phyloP scores from a whole-genome alignment of 805 yeast species.

The Wickerhamia fluorescens region DNA sequence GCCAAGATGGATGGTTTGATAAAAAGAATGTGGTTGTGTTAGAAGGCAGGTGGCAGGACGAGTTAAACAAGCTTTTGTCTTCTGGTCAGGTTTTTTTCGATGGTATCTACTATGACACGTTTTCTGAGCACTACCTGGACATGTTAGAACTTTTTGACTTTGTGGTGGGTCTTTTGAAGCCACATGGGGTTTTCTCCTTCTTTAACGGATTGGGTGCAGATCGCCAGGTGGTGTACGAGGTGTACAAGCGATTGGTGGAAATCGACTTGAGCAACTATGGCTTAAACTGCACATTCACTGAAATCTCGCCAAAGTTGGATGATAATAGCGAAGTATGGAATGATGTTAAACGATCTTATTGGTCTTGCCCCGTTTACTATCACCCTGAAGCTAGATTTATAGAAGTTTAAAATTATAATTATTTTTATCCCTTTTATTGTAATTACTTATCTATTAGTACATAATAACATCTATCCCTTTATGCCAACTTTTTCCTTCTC shows the following conservation, averaged over 20 bases:
- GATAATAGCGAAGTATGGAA: slow-evolving; percentile 40
- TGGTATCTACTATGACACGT: slow-evolving; percentile 92
- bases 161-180: slow-evolving; percentile 74
- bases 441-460: slow-evolving; percentile 1
- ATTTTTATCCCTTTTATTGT: too few species aligned
- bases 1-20: slow-evolving; percentile 75
- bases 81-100: slow-evolving; percentile 66
- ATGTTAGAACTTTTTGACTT: slow-evolving; percentile 80
- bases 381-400: slow-evolving; percentile 56
- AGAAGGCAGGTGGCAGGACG: slow-evolving; percentile 92
- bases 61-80: slow-evolving; percentile 56
- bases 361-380: slow-evolving; percentile 62
- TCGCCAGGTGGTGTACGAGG: slow-evolving; percentile 45
- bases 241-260: slow-evolving; percentile 75
- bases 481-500: slow-evolving; percentile 35
- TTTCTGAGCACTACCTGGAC: slow-evolving; percentile 84
- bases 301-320: slow-evolving; percentile 26
- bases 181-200: slow-evolving; percentile 80
- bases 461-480: too few species aligned
- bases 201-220: slow-evolving; percentile 70
- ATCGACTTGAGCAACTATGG: slow-evolving; percentile 79
- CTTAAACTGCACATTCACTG: slow-evolving; percentile 49
- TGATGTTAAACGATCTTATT: slow-evolving; percentile 54
- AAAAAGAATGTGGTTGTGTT: slow-evolving; percentile 64
- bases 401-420: slow-evolving; percentile 8